Base-by-base conservation (phyloP, 192 early-diverging fungal species). In the Ambispora gerdemannii region DNA sequence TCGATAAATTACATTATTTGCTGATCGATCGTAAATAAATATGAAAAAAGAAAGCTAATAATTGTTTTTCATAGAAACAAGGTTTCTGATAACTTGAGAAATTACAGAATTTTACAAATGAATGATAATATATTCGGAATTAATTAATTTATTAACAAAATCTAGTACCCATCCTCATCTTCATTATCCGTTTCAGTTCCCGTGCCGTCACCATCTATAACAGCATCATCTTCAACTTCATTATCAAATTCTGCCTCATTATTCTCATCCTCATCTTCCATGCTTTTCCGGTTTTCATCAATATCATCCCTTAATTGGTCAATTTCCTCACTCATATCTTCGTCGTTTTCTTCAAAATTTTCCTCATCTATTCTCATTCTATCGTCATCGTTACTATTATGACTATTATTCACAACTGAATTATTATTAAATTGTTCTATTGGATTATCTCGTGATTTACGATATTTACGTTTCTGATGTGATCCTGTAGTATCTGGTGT, bases 291-390 rank as follows among this genome's bases (percentile, higher is more conserved):
- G 4, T 27, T 20, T 13, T 6, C 53, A n/a, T 24, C 53, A n/a
- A 56, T 24, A 56, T 56, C 53, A n/a, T 56, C 53, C 20, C 53
- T 56, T 27, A 56, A 56, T 27, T 56, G 8, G 27, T 56, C 53
- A 13, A 56, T 27, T 27, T 56, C 53, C 20, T 56, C 53, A 56
- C 53, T 56, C 53, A 20, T 13, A 24, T 56, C 20, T n/a, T 56
- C 53, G 8, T 56, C 8, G 27, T 56, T 20, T 4, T 56, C 53
- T 7, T 24, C 53, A 7, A 20, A 20, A 6, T 56, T 20, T 7
- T 56, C 53, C 53, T 43, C 7, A 6, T 19, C 13, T 34, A 61
- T 36, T 25, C 53, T 15, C 30, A 22, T 25, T 8, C 60, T 63
- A 6, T 55, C 25, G 31, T 61, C 59, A 61, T 61, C 33, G 59